Evolutionary conservation across 257 asterid genomes (phyloP).

Genomic region (Lithospermum erythrorhizon): DNA sequence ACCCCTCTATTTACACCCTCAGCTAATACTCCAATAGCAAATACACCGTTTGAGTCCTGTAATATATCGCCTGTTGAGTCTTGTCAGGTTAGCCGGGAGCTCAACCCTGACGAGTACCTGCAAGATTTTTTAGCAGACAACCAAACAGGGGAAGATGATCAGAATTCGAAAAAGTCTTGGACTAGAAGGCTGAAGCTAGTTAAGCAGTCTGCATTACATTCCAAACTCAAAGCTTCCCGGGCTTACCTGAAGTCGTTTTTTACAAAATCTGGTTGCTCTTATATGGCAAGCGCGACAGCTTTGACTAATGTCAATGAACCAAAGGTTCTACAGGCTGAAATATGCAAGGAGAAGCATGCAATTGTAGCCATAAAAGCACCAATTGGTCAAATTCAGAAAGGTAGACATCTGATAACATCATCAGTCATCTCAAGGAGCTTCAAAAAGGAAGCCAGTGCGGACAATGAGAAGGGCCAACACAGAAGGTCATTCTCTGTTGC

Average conservation of each 20-base stretch:
- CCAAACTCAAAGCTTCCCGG: constrained; percentile 43
- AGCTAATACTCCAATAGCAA: constrained; percentile 17
- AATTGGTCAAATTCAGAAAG: constrained; percentile 32
- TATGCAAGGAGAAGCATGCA: constrained; percentile 1
- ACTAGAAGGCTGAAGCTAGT: constrained; percentile 31
- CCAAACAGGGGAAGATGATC: background rate
- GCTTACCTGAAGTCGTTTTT: constrained; percentile 54
- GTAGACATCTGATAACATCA: too few relatives aligned
- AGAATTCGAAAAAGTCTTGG: constrained; percentile 33
- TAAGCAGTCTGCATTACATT: constrained; percentile 18
- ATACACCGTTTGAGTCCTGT: constrained; percentile 66
- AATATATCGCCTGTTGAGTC: constrained; percentile 48
- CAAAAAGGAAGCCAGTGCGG: constrained; percentile 15
- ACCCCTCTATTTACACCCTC: constrained; percentile 51
- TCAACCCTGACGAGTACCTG: constrained; percentile 33
- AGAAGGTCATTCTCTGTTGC: constrained; percentile 81
- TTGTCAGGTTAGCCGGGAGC: constrained; percentile 54
- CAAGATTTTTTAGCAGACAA: constrained; percentile 21
- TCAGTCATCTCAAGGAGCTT: constrained; percentile 3
- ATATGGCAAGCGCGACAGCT: constrained; percentile 24
- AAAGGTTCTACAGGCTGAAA: constrained; percentile 19
- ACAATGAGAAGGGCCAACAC: constrained; percentile 22
- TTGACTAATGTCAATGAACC: constrained; percentile 9
- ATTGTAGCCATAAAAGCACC: constrained; percentile 20
- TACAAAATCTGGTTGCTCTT: constrained; percentile 48